Base-by-base conservation (phyloP, 2,329 filamentous ascomycete genomes). In the Mollisiaceae sp. region DNA sequence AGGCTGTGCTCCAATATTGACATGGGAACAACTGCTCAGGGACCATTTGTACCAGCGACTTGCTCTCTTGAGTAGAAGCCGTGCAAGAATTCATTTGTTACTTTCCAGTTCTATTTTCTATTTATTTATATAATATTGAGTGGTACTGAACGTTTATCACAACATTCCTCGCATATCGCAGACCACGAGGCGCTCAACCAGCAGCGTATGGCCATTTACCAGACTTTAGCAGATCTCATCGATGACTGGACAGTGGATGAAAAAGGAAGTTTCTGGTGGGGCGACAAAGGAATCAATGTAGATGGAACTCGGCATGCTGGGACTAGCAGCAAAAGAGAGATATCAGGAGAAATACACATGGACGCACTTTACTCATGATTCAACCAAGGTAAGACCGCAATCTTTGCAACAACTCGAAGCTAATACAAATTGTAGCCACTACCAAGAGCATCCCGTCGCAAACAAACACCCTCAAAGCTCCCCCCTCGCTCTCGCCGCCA, bases 211-310 rank as follows among this genome's bases (percentile, higher is more conserved):
- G 75, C 1, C 75, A 77, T 62, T 62, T 64, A 76, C 9, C 74
- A 75, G 59, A 77, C 75, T 8, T 71, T 77, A 35, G 72, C 69
- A 43, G 72, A 76, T 65, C 63, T 77, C 22, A 67, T 77, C 36
- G 75, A 76, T 68, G 73, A 75, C 9, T 76, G 73, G 50, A 32
- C 24, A 6, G 50, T 54, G 18, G 74, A 32, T 54, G 50, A 27
- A 8, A 54, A 54, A n/a, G 50, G 50, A 2, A 18, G 50, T 3
- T 54, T 54, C 27, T 54, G 50, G 50, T 54, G 24, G 50, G 50
- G 50, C 3, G 50, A 54, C 18, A 32, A 32, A 18, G 50, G 22
- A 54, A 24, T 15, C 6, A 12, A 18, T 32, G 50, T 3, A n/a
- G 14, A 54, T 35, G 50, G 50, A 4, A 35, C 8, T 1, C 22